phyloP scores from a whole-genome alignment of 176 grass and related monocot genomes.

The Microstegium vimineum region DNA sequence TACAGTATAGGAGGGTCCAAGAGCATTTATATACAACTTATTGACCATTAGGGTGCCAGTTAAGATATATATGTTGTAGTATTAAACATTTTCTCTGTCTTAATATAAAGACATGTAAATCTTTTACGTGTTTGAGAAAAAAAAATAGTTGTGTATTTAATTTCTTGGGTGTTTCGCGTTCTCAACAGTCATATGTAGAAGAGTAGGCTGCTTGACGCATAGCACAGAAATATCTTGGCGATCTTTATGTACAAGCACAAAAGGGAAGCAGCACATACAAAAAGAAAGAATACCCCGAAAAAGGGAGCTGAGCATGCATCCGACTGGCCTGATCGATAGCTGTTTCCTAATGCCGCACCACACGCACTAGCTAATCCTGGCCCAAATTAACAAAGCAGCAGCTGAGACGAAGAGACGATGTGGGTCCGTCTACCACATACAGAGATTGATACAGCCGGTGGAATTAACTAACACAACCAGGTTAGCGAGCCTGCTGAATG shows the following conservation, averaged over 20 bases:
- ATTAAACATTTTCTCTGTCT: no score
- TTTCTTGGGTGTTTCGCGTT: not conserved
- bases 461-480: constrained; percentile 4
- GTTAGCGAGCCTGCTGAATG: constrained; percentile 3
- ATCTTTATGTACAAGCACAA: no score
- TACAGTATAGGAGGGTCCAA: no score
- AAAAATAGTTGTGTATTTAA: not conserved
- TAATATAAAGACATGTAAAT: no score
- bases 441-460: no score
- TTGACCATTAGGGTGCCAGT: no score
- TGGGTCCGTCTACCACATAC: constrained; percentile 24
- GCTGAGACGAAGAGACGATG: not conserved
- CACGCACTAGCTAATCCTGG: not conserved
- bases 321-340: not conserved
- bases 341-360: constrained; percentile 26
- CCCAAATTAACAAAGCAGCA: not conserved
- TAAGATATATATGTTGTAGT: no score
- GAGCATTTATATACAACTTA: no score
- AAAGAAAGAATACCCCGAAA: not conserved
- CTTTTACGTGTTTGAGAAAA: no score
- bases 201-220: not conserved
- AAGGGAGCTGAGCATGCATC: not conserved
- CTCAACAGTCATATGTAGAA: not conserved
- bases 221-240: constrained; percentile 16
- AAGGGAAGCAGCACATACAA: not conserved